These are phyloP conservation scores for Fusarium sambucinum DNA, from an alignment of 2,329 filamentous ascomycete genomes.

Conservation along the genomic window DNA sequence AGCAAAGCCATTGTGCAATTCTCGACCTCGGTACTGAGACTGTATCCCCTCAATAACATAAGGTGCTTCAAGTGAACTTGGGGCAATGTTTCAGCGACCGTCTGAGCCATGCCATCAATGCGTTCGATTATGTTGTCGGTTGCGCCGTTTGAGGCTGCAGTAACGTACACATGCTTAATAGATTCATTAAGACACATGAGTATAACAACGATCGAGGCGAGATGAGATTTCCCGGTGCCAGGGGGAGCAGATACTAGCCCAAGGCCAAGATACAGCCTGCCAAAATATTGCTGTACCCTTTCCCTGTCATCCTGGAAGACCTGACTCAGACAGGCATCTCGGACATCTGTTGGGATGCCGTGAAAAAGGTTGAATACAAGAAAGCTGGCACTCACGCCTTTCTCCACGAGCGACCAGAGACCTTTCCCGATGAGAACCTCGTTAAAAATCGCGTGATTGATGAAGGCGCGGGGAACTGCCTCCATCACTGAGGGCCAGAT, in stretches of 20 bases:
- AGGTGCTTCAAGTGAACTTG: rapidly evolving
- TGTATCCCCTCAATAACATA: slow-evolving; percentile 14
- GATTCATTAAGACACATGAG: background rate
- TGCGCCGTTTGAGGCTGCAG: background rate
- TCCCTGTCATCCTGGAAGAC: slow-evolving; percentile 2
- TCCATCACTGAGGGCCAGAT: rapidly evolving
- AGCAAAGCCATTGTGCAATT: background rate
- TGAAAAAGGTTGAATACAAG: background rate
- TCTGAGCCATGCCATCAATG: rapidly evolving
- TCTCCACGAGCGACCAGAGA: background rate
- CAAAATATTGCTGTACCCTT: background rate
- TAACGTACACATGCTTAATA: background rate
- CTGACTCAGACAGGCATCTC: background rate
- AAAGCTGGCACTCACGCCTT: rapidly evolving
- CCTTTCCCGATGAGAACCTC: background rate
- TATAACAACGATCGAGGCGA: background rate
- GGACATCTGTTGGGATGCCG: rapidly evolving
- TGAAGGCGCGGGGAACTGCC: rapidly evolving
- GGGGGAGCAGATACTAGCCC: slow-evolving; percentile 6
- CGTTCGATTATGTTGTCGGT: background rate
- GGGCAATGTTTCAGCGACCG: rapidly evolving
- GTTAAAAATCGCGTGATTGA: background rate
- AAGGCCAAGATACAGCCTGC: background rate
- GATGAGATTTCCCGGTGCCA: background rate
- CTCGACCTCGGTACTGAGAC: rapidly evolving